Base-by-base conservation (phyloP, 2,329 filamentous ascomycete genomes). In the Epichloe scottii region DNA sequence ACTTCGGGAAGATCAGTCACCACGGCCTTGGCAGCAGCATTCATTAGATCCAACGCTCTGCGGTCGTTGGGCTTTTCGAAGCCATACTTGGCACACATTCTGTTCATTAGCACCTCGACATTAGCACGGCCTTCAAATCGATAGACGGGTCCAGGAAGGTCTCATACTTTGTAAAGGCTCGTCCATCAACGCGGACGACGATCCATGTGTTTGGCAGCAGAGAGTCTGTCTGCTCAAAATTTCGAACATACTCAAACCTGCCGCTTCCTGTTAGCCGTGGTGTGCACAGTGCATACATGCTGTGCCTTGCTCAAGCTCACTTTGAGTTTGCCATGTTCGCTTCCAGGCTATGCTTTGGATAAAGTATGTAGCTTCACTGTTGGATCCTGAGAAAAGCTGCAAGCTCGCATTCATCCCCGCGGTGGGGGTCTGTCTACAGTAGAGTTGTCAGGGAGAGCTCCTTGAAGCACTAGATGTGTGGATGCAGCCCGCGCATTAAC, bases 51-150 rank as follows among this genome's bases (percentile, higher is more conserved):
- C 12, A 97, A 71, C 0, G 90, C 93, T 56, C 87, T 79, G 40
- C 77, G 76, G 67, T 98, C 93, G 68, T 97, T 98, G 39, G 93
- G 93, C 69, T 97, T 98, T 59, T 82, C 76, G 62, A 97, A 97
- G 21, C 71, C 71, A 69, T 97, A 93, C 66, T 85, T 87, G 55
- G 81, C 76, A 54, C 88, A 90, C 59, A 96, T 81, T 62, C 87
- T 94, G 26, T 30, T 35, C 12, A 46, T 19, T 10, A 7, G 12
- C 7, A 21, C 11, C 49, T 30, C 10, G 8, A 11, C 8, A 11
- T 58, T 42, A 65, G 54, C 12, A 21, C 37, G 11, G 12, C 6
- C 2, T 19, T 26, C 19, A 8, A 3, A 33, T 10, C 14, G 11
- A 8, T 1, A 19, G 3, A 30, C 5, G 3, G 7, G 6, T 19